Percentiles rank a stretch among this genome's conserved stretches.
Conservation (phyloP, 331 rosid genomes). For the Prunus yedoensis region DNA sequence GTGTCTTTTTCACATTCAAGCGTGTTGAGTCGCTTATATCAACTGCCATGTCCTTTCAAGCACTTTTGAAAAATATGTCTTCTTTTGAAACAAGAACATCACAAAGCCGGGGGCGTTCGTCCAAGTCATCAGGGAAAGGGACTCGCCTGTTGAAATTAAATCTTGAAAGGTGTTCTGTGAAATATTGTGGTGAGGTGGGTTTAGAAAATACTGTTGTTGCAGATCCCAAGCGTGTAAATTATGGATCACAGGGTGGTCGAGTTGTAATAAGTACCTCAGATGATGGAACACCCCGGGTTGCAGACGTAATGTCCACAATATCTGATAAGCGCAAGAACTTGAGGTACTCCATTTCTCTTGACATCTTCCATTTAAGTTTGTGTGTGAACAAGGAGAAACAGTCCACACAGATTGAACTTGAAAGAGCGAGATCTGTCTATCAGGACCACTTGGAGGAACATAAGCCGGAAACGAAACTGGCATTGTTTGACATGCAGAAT, state of each 20-base stretch:
- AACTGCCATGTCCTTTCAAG: conserved; percentile 78
- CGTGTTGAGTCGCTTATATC: conserved; percentile 81
- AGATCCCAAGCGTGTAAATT: conserved; percentile 91
- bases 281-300: conserved; percentile 89
- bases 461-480: conserved; percentile 57
- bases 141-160: conserved; percentile 66
- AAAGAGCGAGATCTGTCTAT: conserved; percentile 85
- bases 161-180: conserved; percentile 80
- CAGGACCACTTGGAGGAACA: conserved; percentile 77
- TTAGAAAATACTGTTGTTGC: conserved; percentile 69
- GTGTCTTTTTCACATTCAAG: conserved; percentile 63
- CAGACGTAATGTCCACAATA: conserved; percentile 65
- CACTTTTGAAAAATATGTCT: conserved; percentile 60
- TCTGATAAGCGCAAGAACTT: conserved; percentile 59
- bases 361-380: conserved; percentile 78
- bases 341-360: conserved; percentile 79
- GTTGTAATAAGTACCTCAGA: conserved; percentile 56
- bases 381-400: conserved; percentile 82
- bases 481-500: conserved; percentile 91
- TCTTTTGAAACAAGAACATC: conserved; percentile 57
- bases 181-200: conserved; percentile 75
- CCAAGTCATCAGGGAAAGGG: conserved; percentile 84
- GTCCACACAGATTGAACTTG: conserved; percentile 84
- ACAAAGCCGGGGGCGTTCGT: conserved; percentile 52
- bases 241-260: conserved; percentile 97